phyloP scores from a whole-genome alignment of 176 grass and related monocot species.

The Musa schizocarpa region DNA sequence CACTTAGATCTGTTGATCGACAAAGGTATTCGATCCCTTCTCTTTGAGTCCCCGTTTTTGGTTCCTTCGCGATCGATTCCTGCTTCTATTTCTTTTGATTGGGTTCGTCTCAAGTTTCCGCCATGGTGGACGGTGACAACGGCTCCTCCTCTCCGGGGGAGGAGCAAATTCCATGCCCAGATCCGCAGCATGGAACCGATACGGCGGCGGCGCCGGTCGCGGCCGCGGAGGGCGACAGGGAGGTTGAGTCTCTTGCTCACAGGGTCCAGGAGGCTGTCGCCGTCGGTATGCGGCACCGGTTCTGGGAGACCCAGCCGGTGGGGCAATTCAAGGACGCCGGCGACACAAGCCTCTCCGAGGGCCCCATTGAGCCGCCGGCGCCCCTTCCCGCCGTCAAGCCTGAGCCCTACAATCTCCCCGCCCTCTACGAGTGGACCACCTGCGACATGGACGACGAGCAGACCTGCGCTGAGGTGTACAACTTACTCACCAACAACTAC shows the following conservation, averaged over 20 bases:
- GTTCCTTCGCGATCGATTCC: neutral
- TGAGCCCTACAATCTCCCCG: slow-evolving; percentile 80
- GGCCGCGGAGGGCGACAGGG: slow-evolving; percentile 12
- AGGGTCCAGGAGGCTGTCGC: slow-evolving; percentile 66
- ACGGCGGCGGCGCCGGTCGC: neutral
- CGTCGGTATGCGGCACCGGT: slow-evolving; percentile 65
- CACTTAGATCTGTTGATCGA: too few relatives aligned
- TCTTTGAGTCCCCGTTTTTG: too few relatives aligned
- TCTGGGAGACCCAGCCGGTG: slow-evolving; percentile 99
- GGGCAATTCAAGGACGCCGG: slow-evolving; percentile 69
- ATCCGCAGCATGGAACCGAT: neutral
- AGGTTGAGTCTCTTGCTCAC: slow-evolving; percentile 41
- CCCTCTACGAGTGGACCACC: slow-evolving; percentile 83
- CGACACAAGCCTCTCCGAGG: slow-evolving; percentile 51
- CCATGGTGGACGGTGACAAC: slow-evolving; percentile 11
- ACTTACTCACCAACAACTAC: slow-evolving; percentile 84
- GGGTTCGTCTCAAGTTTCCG: neutral
- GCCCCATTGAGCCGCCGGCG: slow-evolving; percentile 65
- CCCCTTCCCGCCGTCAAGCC: slow-evolving; percentile 71
- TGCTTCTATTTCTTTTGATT: neutral
- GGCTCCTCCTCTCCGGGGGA: neutral
- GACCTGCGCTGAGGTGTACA: slow-evolving; percentile 76
- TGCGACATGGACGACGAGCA: slow-evolving; percentile 87
- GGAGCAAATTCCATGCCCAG: neutral
- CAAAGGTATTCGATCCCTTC: too few relatives aligned